phyloP scores from a whole-genome alignment of 768 basidiomycete genomes.

The Mycena belliarum region DNA sequence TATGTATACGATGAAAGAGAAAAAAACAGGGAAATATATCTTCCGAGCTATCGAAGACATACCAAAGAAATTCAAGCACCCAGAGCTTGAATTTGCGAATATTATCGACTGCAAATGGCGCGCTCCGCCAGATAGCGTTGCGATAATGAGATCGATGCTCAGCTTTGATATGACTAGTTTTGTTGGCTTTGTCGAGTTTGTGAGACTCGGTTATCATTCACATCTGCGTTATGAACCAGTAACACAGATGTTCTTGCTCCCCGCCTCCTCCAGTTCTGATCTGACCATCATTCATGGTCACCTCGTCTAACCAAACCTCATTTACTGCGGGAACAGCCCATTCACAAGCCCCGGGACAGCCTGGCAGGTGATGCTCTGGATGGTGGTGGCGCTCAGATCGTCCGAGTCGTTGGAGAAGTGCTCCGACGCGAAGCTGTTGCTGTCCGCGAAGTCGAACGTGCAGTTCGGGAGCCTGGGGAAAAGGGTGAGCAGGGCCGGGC shows the following conservation, averaged over 20 bases:
- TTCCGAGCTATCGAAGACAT: too few species aligned
- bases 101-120: too few species aligned
- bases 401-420: constrained; percentile 9
- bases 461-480: not conserved
- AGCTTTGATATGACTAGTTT: too few species aligned
- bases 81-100: too few species aligned
- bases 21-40: too few species aligned
- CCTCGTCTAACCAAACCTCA: not conserved
- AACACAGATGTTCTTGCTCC: not conserved
- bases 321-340: constrained; percentile 9
- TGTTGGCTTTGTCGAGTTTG: too few species aligned
- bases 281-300: not conserved
- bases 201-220: constrained; percentile 1
- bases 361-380: constrained; percentile 13
- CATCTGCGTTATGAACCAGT: constrained; percentile 3
- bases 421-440: constrained; percentile 5
- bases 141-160: too few species aligned
- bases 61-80: too few species aligned
- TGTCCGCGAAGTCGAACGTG: not conserved
- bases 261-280: too few species aligned
- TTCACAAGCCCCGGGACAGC: constrained; percentile 7
- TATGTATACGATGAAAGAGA: too few species aligned
- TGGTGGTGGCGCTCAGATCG: not conserved
- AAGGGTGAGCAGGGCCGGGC: too few species aligned
- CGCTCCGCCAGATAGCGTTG: too few species aligned